Conservation (phyloP, 495 filamentous ascomycete species). For the Penicillium lagena region DNA sequence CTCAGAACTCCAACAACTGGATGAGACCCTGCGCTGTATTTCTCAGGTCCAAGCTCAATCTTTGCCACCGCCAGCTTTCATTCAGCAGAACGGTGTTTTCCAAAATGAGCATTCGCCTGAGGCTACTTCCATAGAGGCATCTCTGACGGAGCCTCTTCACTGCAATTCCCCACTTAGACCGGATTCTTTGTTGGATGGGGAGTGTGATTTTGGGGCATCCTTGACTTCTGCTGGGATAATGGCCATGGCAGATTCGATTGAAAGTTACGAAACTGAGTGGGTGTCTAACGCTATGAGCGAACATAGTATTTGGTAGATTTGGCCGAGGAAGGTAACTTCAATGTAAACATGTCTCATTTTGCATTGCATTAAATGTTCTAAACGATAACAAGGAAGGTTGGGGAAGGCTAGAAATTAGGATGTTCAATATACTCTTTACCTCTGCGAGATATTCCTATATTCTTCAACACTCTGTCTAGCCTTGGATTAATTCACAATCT, state of each 20-base stretch:
- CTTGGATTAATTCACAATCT: conserved; percentile 17
- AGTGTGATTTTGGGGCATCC: conserved; percentile 9
- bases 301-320: conserved; percentile 28
- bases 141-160: conserved; percentile 3
- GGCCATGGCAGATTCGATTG: conserved; percentile 34
- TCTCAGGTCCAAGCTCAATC: conserved; percentile 11
- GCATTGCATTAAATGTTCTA: no score
- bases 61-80: conserved; percentile 9
- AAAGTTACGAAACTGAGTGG: conserved; percentile 32
- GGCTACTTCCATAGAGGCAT: conserved; percentile 3
- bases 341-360: no score
- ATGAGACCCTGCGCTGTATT: conserved; percentile 22
- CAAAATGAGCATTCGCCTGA: conserved; percentile 4
- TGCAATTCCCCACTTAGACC: conserved; percentile 12
- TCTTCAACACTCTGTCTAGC: background rate
- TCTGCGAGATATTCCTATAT: background rate
- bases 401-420: no score
- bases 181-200: conserved; percentile 5
- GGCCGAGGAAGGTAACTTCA: no score
- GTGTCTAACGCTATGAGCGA: conserved; percentile 32
- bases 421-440: no score
- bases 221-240: conserved; percentile 30
- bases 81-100: conserved; percentile 6
- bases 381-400: no score
- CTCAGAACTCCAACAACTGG: conserved; percentile 33